A percentile compares a stretch with the other conserved stretches of the same genome.
Conservation (phyloP, 73 alveolate species). For the Tetrahymena elliotti region DNA sequence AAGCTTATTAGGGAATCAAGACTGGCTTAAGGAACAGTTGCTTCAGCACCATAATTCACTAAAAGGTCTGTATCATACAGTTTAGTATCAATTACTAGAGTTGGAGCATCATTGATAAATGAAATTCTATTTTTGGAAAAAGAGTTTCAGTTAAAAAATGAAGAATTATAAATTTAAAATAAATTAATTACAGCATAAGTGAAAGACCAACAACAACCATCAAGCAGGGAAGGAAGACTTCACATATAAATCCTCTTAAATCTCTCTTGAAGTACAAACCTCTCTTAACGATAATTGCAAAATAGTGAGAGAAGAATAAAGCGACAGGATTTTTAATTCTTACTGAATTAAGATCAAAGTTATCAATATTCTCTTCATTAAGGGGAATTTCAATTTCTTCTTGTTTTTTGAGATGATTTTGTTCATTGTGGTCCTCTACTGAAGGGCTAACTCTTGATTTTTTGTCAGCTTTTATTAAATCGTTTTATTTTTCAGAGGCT, state of each 20-base stretch:
- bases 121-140: not conserved
- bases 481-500: not conserved
- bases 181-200: constrained; percentile 25
- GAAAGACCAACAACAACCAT: constrained; percentile 75
- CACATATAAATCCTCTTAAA: constrained; percentile 72
- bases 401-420: not conserved
- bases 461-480: not conserved
- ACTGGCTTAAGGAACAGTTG: not conserved
- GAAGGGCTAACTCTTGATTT: constrained; percentile 54
- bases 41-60: not conserved
- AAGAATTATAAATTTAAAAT: not conserved
- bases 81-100: not conserved
- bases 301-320: constrained; percentile 58
- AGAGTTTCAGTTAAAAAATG: not conserved
- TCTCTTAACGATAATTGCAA: constrained; percentile 71
- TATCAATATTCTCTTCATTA: constrained; percentile 5
- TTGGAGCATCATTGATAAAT: constrained; percentile 43
- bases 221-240: constrained; percentile 78
- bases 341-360: constrained; percentile 18
- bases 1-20: not conserved
- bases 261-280: constrained; percentile 65
- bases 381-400: not conserved
- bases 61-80: not conserved
- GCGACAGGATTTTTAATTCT: constrained; percentile 15
- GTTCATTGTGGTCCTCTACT: constrained; percentile 12